These are phyloP conservation scores for Podaxis rugospora DNA, from an alignment of 768 basidiomycete species.

Conservation along the genomic window DNA sequence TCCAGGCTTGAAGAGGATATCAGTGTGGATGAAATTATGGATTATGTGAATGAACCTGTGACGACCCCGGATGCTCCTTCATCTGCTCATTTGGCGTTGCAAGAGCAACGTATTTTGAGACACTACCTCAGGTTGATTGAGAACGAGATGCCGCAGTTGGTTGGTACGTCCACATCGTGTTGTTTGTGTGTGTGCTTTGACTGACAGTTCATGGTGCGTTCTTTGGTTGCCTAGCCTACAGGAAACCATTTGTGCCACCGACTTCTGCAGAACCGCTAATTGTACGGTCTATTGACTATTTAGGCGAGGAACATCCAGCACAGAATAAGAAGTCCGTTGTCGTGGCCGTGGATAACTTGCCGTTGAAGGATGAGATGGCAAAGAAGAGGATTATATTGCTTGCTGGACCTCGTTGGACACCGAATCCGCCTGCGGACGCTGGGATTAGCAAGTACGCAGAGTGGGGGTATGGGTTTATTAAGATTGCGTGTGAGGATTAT, in stretches of 20 bases:
- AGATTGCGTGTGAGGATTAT: constrained; percentile 89
- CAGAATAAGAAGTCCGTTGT: constrained; percentile 69
- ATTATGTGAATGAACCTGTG: constrained; percentile 39
- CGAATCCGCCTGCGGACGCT: constrained; percentile 63
- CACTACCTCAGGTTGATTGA: constrained; percentile 84
- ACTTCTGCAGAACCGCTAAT: constrained; percentile 52
- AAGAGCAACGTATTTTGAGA: constrained; percentile 68
- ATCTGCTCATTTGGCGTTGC: constrained; percentile 66
- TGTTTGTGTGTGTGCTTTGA: constrained; percentile 1
- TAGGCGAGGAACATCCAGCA: constrained; percentile 71
- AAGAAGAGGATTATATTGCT: constrained; percentile 84
- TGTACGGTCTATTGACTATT: constrained; percentile 73
- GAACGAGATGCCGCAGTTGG: constrained; percentile 82
- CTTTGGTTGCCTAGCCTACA: constrained; percentile 51
- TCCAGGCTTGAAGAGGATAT: constrained; percentile 37
- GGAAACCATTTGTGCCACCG: constrained; percentile 76
- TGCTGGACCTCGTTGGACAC: constrained; percentile 85
- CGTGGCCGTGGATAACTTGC: constrained; percentile 69
- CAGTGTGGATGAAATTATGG: constrained; percentile 35
- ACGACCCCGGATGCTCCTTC: constrained; percentile 63
- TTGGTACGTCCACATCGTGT: constrained; percentile 44
- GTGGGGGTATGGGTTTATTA: constrained; percentile 76
- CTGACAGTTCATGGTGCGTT: background rate
- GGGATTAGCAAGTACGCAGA: constrained; percentile 48
- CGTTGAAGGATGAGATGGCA: constrained; percentile 58